Percentiles rank a stretch among this genome's conserved stretches.
These are phyloP conservation scores for Populus hybrid DNA, from an alignment of 441 rosid genomes.

Conservation along the genomic window DNA sequence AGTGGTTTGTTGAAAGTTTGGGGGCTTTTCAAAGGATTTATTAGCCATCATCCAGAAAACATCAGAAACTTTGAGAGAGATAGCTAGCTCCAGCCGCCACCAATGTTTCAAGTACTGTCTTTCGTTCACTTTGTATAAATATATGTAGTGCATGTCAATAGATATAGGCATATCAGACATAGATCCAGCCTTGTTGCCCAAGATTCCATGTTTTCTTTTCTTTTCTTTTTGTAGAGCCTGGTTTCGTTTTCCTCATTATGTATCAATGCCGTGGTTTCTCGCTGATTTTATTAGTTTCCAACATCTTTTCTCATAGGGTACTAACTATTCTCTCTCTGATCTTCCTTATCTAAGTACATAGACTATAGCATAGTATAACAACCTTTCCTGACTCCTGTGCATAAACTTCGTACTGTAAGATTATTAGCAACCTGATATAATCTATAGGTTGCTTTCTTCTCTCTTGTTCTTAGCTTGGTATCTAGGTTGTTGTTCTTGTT, in stretches of 20 bases:
- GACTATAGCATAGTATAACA: neutral
- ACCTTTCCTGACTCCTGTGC: slow-evolving; percentile 23
- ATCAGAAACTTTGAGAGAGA: neutral
- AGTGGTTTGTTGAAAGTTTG: neutral
- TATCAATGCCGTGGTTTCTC: slow-evolving; percentile 9
- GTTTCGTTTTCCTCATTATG: neutral
- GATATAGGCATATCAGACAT: slow-evolving; percentile 6
- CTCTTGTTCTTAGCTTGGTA: slow-evolving; percentile 25
- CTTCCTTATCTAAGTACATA: slow-evolving; percentile 9
- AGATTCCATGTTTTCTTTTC: slow-evolving; percentile 18
- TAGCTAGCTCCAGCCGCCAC: neutral
- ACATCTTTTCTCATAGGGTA: neutral
- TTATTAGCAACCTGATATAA: slow-evolving; percentile 13
- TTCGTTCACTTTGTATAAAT: slow-evolving; percentile 14
- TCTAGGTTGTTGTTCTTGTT: slow-evolving; percentile 44
- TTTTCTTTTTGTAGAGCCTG: slow-evolving; percentile 25
- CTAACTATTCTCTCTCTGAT: neutral
- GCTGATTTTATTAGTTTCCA: slow-evolving; percentile 10
- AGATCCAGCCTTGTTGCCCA: slow-evolving; percentile 10
- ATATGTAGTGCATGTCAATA: slow-evolving; percentile 3
- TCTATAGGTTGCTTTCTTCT: slow-evolving; percentile 11
- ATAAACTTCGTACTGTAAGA: neutral
- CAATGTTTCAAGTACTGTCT: neutral
- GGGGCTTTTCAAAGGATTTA: neutral
- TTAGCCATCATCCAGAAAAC: neutral